Base-by-base conservation (phyloP, 2,329 filamentous ascomycete genomes). In the Fusarium napiforme region DNA sequence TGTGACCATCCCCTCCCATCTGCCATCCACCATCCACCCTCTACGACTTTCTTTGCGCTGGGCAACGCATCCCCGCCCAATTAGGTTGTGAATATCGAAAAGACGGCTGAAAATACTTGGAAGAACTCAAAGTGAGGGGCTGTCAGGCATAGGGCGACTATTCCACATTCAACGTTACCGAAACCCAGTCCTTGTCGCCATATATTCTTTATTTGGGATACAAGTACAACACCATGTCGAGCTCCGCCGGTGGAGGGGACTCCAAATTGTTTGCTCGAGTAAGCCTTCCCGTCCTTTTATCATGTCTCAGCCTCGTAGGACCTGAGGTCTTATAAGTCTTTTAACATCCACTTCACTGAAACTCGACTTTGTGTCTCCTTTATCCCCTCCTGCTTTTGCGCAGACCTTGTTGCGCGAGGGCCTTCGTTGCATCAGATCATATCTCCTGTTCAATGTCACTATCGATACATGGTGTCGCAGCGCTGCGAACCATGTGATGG, bases 201-300 rank as follows among this genome's bases (percentile, higher is more conserved):
- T 60, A 68, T 65, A 59, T 45, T 45, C 72, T 50, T 64, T 65
- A 64, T 74, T 69, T 57, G 67, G 75, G 71, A 78, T 78, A 75
- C 76, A 78, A 74, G 71, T 70, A 77, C 76, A 75, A 75, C 81
- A 84, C 79, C 79, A 90, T 90, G 88, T 87, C 88, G 78, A 85
- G 81, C 79, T 83, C 86, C 70, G 85, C 79, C 71, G 78, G 91
- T 83, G 94, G 93, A 85, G 95, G 96, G 85, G 96, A 98, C 91
- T 97, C 96, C 86, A 98, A 98, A 90, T 92, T 99, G 86, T 99
- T 99, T 87, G 96, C 96, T 84, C 92, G 96, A 87, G 96, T 99
- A 90, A 87, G 88, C 83, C 67, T 75, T 59, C 52, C 64, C 58
- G 64, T 68, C 68, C 60, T 52, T 60, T 62, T 68, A 58, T 63